Percentiles rank a stretch among this genome's conserved stretches.
phyloP scores from a whole-genome alignment of 1,284 basidiomycete species.

The Ustilago esculenta region DNA sequence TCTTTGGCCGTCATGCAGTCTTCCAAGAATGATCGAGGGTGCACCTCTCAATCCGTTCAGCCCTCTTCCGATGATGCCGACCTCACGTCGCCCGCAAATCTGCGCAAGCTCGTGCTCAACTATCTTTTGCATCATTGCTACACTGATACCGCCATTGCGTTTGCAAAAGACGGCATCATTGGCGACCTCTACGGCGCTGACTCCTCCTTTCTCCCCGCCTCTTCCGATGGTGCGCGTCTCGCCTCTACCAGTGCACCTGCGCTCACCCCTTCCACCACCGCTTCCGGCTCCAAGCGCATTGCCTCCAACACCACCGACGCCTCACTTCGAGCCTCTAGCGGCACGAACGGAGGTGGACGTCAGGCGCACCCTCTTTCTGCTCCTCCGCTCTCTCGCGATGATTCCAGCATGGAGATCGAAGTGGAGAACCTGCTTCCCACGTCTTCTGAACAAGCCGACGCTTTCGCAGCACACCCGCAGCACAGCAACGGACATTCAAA shows the following conservation, averaged over 20 bases:
- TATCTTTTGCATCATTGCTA: constrained; percentile 81
- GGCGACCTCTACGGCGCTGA: constrained; percentile 31
- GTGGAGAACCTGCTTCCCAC: constrained; percentile 52
- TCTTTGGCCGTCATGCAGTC: constrained; percentile 22
- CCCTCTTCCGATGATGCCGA: constrained; percentile 36
- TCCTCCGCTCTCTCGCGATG: constrained; percentile 52
- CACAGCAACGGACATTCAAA: constrained; percentile 30
- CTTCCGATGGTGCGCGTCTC: constrained; percentile 7
- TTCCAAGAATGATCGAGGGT: constrained; percentile 12
- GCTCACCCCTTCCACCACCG: background rate
- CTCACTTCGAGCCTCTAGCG: background rate
- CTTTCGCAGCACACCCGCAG: constrained; percentile 4
- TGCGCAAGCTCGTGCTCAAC: constrained; percentile 77
- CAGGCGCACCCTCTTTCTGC: constrained; percentile 55
- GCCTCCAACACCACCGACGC: background rate
- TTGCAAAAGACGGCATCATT: constrained; percentile 73
- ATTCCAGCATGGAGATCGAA: constrained; percentile 58
- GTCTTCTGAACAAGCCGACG: constrained; percentile 20
- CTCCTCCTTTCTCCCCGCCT: background rate
- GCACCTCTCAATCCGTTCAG: constrained; percentile 11
- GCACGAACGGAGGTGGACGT: constrained; percentile 9
- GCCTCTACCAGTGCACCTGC: constrained; percentile 4
- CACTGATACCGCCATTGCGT: constrained; percentile 76
- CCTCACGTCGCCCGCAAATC: constrained; percentile 47
- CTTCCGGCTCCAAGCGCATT: constrained; percentile 8